These are phyloP conservation scores for Globisporangium viniferum DNA, from an alignment of 352 stramenopile species.

Conservation along the genomic window DNA sequence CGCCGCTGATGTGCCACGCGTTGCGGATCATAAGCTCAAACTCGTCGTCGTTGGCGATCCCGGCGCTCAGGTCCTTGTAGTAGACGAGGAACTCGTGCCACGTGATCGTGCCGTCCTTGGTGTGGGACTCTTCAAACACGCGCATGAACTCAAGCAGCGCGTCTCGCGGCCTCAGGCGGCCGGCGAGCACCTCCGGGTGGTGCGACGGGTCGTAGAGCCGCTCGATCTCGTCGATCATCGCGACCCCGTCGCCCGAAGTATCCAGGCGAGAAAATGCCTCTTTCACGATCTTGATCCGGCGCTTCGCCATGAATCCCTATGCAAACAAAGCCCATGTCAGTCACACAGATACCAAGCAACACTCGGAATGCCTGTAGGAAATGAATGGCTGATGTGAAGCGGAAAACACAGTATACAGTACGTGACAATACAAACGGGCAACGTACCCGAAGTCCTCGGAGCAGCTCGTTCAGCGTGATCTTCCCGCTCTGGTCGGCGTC, in stretches of 20 bases:
- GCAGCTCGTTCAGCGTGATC: constrained; percentile 88
- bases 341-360: background rate
- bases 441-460: constrained; percentile 77
- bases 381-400: background rate
- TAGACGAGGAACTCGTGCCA: constrained; percentile 88
- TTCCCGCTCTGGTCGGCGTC: constrained; percentile 79
- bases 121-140: constrained; percentile 48
- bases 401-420: background rate
- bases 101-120: constrained; percentile 55
- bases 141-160: constrained; percentile 83
- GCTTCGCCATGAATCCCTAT: constrained; percentile 73
- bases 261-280: constrained; percentile 79
- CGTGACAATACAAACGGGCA: background rate
- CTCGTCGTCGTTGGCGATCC: constrained; percentile 79
- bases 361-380: background rate
- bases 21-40: constrained; percentile 87
- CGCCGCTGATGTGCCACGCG: constrained; percentile 85
- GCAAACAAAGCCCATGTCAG: background rate
- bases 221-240: constrained; percentile 72
- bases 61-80: constrained; percentile 87
- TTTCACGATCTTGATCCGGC: constrained; percentile 79
- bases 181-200: constrained; percentile 78
- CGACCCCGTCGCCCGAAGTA: constrained; percentile 55
- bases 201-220: constrained; percentile 71
- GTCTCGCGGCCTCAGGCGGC: constrained; percentile 49